Evolutionary conservation across 257 asterid genomes (phyloP).

Genomic region (Solanum etuberosum): DNA sequence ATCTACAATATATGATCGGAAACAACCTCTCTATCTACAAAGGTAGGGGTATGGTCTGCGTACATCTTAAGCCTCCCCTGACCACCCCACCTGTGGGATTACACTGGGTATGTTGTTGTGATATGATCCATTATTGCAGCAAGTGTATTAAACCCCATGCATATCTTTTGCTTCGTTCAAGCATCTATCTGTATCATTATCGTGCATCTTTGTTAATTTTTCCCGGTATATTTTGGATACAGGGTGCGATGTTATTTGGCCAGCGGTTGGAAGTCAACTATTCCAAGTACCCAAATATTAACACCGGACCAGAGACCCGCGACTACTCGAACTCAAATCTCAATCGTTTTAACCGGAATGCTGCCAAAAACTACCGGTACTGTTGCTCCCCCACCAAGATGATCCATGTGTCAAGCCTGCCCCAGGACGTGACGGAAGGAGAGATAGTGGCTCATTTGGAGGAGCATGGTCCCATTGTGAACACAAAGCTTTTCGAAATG

Average conservation of each 20-base stretch:
- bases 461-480: constrained; percentile 65
- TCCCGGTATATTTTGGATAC: constrained; percentile 1
- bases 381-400: constrained; percentile 96
- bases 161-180: not conserved
- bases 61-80: not conserved
- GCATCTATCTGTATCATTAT: not conserved
- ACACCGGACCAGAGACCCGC: constrained; percentile 79
- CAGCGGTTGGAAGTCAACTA: constrained; percentile 89
- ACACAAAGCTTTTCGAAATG: constrained; percentile 78
- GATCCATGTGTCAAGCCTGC: constrained; percentile 89
- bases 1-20: not conserved
- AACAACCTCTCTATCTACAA: not conserved
- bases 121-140: not conserved
- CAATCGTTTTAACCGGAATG: constrained; percentile 90
- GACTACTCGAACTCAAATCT: constrained; percentile 91
- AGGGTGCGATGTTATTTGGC: constrained; percentile 89
- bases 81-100: not conserved
- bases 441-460: constrained; percentile 67
- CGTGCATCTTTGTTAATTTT: not conserved
- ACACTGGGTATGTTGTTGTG: not conserved
- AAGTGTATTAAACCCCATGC: not conserved
- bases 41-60: not conserved
- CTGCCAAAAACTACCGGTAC: constrained; percentile 87
- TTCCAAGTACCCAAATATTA: constrained; percentile 76
- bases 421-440: constrained; percentile 68